Conservation (phyloP, 345 rosid genomes). For the Eucalyptus rudis region DNA sequence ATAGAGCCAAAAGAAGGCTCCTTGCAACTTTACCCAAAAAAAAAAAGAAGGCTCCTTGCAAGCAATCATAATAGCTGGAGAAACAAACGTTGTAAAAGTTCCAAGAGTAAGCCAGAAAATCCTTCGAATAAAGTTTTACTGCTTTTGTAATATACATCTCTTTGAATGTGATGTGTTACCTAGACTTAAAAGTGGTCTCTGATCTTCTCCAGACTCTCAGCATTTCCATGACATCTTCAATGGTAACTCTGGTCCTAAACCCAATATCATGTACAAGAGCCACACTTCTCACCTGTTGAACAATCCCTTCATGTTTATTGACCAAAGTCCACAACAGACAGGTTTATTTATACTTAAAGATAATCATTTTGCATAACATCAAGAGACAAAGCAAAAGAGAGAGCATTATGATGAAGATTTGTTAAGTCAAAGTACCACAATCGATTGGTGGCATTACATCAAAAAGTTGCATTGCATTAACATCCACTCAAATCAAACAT, state of each 20-base stretch:
- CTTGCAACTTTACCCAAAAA: background rate
- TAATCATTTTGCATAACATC: background rate
- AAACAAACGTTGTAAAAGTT: background rate
- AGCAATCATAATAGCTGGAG: background rate
- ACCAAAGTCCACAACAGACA: background rate
- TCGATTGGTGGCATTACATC: background rate
- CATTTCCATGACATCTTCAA: constrained; percentile 44
- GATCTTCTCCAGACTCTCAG: constrained; percentile 44
- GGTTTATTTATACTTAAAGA: background rate
- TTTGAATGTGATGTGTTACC: constrained; percentile 24
- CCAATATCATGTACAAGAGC: constrained; percentile 51
- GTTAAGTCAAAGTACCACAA: background rate
- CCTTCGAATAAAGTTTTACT: background rate
- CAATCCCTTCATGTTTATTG: background rate
- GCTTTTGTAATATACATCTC: background rate
- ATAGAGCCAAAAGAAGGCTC: background rate
- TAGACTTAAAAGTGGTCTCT: constrained; percentile 43
- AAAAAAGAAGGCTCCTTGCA: background rate
- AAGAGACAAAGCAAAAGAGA: background rate
- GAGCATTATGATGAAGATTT: background rate
- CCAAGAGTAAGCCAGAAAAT: background rate
- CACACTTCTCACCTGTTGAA: constrained; percentile 50
- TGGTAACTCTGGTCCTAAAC: constrained; percentile 55
- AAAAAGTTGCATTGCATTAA: background rate
- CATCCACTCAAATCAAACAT: background rate